Percentiles rank a stretch among this genome's conserved stretches.
phyloP scores from a whole-genome alignment of 1,284 basidiomycete genomes.

The Ustanciosporium gigantosporum region DNA sequence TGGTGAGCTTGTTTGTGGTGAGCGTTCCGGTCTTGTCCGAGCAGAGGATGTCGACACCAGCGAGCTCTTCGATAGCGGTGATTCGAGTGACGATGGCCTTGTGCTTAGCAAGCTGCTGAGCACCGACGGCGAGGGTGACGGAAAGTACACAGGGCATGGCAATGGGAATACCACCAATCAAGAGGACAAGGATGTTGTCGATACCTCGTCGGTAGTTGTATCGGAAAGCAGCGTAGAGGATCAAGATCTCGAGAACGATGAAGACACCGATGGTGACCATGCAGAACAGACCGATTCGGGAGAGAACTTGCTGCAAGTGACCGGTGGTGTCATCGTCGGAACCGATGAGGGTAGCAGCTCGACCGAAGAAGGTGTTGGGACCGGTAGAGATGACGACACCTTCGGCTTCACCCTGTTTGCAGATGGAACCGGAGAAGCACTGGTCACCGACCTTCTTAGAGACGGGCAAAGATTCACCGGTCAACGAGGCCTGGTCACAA shows the following conservation, averaged over 20 bases:
- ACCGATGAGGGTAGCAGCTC: slow-evolving; percentile 86
- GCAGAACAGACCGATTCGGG: slow-evolving; percentile 83
- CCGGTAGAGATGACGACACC: slow-evolving; percentile 92
- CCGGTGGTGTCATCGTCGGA: slow-evolving; percentile 80
- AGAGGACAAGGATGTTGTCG: slow-evolving; percentile 94
- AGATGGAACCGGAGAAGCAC: slow-evolving; percentile 76
- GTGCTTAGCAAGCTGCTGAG: slow-evolving; percentile 86
- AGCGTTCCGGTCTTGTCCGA: slow-evolving; percentile 97
- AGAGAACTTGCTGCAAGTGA: slow-evolving; percentile 82
- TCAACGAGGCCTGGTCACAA: slow-evolving; percentile 93
- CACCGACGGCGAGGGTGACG: slow-evolving; percentile 93
- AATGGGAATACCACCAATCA: slow-evolving; percentile 97
- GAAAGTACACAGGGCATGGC: slow-evolving; percentile 96
- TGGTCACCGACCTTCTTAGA: slow-evolving; percentile 70
- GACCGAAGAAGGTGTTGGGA: slow-evolving; percentile 87
- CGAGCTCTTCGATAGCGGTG: slow-evolving; percentile 89
- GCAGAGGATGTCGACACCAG: slow-evolving; percentile 92
- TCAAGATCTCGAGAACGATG: slow-evolving; percentile 85
- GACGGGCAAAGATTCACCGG: slow-evolving; percentile 91
- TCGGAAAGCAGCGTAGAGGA: slow-evolving; percentile 79
- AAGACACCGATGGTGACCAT: slow-evolving; percentile 89
- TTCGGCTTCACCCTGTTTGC: slow-evolving; percentile 74
- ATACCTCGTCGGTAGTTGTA: slow-evolving; percentile 76
- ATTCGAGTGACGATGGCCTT: slow-evolving; percentile 97
- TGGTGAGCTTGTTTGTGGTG: slow-evolving; percentile 94